These are phyloP conservation scores for Quercus rubra DNA, from an alignment of 306 rosid genomes.

Conservation along the genomic window DNA sequence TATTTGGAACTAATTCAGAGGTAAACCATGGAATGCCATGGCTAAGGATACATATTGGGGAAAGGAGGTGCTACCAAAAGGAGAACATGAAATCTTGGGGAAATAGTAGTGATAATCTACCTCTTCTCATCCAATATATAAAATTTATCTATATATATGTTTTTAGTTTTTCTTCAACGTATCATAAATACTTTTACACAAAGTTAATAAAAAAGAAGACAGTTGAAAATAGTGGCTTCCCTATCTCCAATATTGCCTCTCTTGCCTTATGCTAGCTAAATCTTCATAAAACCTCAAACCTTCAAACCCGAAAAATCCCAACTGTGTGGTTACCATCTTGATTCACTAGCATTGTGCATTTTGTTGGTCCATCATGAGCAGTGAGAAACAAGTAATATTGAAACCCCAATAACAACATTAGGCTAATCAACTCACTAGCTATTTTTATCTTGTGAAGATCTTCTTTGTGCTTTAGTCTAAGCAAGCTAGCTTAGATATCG, in stretches of 20 bases:
- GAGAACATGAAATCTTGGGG: slow-evolving; percentile 6
- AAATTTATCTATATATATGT: slow-evolving; percentile 6
- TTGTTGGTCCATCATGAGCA: neutral
- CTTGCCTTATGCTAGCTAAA: neutral
- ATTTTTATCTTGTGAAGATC: neutral
- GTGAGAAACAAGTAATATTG: neutral
- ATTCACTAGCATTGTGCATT: neutral
- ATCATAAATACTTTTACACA: slow-evolving; percentile 30
- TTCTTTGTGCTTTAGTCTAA: neutral
- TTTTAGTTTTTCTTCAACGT: neutral
- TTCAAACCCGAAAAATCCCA: neutral
- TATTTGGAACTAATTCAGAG: slow-evolving; percentile 1
- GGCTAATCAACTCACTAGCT: neutral
- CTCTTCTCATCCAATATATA: slow-evolving; percentile 11
- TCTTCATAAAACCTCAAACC: neutral
- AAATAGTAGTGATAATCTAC: slow-evolving; percentile 6
- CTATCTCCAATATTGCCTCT: slow-evolving; percentile 2
- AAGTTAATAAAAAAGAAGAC: slow-evolving; percentile 13
- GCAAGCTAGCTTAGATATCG: slow-evolving; percentile 12
- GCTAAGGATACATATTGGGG: neutral
- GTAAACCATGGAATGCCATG: neutral
- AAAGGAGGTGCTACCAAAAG: neutral
- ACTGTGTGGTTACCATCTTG: neutral
- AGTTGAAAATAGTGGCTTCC: neutral
- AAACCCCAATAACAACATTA: neutral